These are phyloP conservation scores for Kodamaea arcana DNA, from an alignment of 1,139 yeast genomes.

Conservation along the genomic window DNA sequence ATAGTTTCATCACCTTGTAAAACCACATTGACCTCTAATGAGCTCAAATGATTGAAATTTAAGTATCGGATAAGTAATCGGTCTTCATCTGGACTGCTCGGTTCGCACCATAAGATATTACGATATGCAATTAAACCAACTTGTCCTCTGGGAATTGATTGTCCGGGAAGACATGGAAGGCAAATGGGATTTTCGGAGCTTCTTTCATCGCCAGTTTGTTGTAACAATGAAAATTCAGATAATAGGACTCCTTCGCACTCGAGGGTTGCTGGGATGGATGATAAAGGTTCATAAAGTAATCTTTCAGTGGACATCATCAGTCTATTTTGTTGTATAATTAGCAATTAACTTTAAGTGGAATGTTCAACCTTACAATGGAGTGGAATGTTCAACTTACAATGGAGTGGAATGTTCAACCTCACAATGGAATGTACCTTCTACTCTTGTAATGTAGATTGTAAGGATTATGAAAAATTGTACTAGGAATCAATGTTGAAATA, in stretches of 20 bases:
- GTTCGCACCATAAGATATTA: constrained; percentile 27
- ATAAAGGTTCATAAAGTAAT: constrained; percentile 1
- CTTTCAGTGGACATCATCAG: not conserved
- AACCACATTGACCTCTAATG: not conserved
- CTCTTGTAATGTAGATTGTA: no score
- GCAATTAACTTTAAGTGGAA: no score
- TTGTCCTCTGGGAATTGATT: not conserved
- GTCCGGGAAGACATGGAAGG: not conserved
- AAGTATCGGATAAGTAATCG: not conserved
- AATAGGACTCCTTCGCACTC: not conserved
- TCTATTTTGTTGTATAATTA: no score
- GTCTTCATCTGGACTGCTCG: not conserved
- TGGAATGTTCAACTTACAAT: no score
- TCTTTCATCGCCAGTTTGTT: not conserved
- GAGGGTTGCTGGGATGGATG: constrained; percentile 2
- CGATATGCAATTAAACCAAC: constrained; percentile 17
- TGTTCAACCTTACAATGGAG: no score
- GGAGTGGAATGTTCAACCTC: no score
- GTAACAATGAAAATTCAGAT: not conserved
- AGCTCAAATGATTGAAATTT: constrained; percentile 10
- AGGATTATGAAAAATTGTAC: no score
- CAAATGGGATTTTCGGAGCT: not conserved
- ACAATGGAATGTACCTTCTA: no score
- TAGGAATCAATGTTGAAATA: no score
- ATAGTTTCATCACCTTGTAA: not conserved